phyloP scores from a whole-genome alignment of 108 stramenopile genomes.

The Craspedostauros australis region DNA sequence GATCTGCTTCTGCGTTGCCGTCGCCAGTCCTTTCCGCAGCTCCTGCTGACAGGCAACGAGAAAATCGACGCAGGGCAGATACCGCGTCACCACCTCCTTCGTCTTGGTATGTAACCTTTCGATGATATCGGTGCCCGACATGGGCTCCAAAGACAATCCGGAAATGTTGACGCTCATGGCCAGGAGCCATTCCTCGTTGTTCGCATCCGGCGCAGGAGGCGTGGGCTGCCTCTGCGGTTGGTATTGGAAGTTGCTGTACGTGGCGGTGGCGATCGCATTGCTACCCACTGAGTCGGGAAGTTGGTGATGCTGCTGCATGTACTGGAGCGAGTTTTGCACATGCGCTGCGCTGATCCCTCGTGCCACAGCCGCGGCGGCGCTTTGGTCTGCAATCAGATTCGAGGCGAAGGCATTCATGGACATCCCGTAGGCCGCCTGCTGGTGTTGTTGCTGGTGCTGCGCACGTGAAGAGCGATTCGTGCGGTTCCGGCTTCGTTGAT shows the following conservation, averaged over 20 bases:
- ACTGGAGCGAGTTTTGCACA: too few species aligned
- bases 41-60: constrained; percentile 86
- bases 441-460: background rate
- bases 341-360: too few species aligned
- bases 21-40: constrained; percentile 61
- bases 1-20: constrained; percentile 35
- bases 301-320: too few species aligned
- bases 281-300: too few species aligned
- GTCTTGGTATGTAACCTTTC: constrained; percentile 38
- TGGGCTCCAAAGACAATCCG: constrained; percentile 54
- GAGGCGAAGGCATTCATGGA: too few species aligned
- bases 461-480: background rate
- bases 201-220: background rate
- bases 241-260: background rate
- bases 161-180: constrained; percentile 24
- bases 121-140: constrained; percentile 55
- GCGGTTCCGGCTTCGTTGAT: background rate
- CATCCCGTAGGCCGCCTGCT: background rate
- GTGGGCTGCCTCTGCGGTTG: background rate
- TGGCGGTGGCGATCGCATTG: too few species aligned
- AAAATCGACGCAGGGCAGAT: constrained; percentile 81
- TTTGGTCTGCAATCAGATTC: too few species aligned
- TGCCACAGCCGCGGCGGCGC: too few species aligned
- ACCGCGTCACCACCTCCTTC: constrained; percentile 63
- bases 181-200: constrained; percentile 26